These are phyloP conservation scores for Iodosphaeria phyllophila DNA, from an alignment of 2,329 filamentous ascomycete genomes.

Conservation along the genomic window DNA sequence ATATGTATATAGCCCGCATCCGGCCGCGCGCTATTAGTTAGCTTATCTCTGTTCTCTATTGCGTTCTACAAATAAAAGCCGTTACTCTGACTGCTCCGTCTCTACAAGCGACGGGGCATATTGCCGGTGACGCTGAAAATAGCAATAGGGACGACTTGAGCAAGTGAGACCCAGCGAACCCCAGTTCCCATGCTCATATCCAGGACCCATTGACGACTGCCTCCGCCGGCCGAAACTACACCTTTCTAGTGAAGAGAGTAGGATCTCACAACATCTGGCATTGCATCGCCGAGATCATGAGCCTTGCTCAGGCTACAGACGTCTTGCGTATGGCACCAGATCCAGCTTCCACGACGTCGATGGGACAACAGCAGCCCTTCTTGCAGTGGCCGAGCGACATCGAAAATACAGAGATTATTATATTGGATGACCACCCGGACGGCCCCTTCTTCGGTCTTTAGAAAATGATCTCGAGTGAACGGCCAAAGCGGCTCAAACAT, in stretches of 20 bases:
- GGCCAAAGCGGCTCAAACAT: slow-evolving; percentile 3
- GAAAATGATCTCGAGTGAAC: slow-evolving; percentile 6
- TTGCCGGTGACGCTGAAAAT: too few relatives aligned
- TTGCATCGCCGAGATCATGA: slow-evolving; percentile 11
- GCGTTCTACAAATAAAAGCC: too few relatives aligned
- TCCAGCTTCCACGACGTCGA: not conserved
- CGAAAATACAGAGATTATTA: slow-evolving; percentile 8
- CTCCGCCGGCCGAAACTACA: too few relatives aligned
- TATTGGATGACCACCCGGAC: slow-evolving; percentile 9
- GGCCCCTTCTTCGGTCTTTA: slow-evolving; percentile 12
- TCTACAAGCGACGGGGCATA: too few relatives aligned
- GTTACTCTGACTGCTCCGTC: too few relatives aligned
- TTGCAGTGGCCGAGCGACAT: slow-evolving; percentile 3
- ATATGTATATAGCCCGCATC: too few relatives aligned
- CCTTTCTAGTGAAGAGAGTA: slow-evolving; percentile 12
- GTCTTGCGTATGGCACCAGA: slow-evolving; percentile 9
- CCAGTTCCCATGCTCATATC: too few relatives aligned
- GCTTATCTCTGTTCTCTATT: too few relatives aligned
- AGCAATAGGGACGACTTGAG: too few relatives aligned
- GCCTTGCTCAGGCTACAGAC: slow-evolving; percentile 10
- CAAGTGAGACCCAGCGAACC: too few relatives aligned
- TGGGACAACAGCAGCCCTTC: not conserved
- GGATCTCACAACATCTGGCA: slow-evolving; percentile 10
- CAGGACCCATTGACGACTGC: too few relatives aligned
- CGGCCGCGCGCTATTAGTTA: too few relatives aligned